A percentile compares a stretch with the other conserved stretches of the same genome.
Conservation (phyloP, 331 rosid species). For the Saraca asoca region DNA sequence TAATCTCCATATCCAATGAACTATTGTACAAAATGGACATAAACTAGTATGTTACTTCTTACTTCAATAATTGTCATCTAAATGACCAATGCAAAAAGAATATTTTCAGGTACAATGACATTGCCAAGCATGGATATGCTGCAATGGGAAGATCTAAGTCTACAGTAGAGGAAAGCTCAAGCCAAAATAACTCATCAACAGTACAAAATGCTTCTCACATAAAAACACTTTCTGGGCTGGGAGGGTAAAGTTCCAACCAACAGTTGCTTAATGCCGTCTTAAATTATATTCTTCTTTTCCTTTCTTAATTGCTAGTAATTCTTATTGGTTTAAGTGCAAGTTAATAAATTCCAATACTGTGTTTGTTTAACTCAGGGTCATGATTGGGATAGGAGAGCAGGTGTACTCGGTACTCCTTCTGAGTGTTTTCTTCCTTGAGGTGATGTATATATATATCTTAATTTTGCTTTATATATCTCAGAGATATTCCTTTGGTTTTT, state of each 20-base stretch:
- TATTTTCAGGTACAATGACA: constrained; percentile 82
- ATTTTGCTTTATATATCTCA: no score
- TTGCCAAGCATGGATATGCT: constrained; percentile 85
- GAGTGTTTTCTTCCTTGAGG: constrained; percentile 85
- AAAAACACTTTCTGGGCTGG: constrained; percentile 70
- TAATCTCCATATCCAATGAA: constrained; percentile 1
- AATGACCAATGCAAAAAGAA: constrained; percentile 20
- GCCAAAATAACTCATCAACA: constrained; percentile 39
- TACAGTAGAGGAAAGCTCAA: constrained; percentile 39
- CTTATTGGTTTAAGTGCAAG: constrained; percentile 16
- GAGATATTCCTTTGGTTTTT: no score
- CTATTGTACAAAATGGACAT: not conserved
- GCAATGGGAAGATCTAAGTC: constrained; percentile 72
- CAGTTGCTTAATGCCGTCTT: constrained; percentile 24
- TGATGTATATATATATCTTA: constrained; percentile 26
- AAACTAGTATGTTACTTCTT: constrained; percentile 8
- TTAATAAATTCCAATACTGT: constrained; percentile 30
- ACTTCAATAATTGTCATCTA: constrained; percentile 2
- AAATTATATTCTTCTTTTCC: not conserved
- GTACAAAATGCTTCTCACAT: constrained; percentile 40
- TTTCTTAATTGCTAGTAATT: constrained; percentile 20
- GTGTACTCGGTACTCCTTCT: constrained; percentile 77
- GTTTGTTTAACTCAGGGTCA: constrained; percentile 58
- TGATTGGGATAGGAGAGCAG: constrained; percentile 85
- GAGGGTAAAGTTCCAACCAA: constrained; percentile 58